Percentiles rank a stretch among this genome's conserved stretches.
These are phyloP conservation scores for Raphanus hybrid DNA, from an alignment of 441 rosid genomes.

Conservation along the genomic window DNA sequence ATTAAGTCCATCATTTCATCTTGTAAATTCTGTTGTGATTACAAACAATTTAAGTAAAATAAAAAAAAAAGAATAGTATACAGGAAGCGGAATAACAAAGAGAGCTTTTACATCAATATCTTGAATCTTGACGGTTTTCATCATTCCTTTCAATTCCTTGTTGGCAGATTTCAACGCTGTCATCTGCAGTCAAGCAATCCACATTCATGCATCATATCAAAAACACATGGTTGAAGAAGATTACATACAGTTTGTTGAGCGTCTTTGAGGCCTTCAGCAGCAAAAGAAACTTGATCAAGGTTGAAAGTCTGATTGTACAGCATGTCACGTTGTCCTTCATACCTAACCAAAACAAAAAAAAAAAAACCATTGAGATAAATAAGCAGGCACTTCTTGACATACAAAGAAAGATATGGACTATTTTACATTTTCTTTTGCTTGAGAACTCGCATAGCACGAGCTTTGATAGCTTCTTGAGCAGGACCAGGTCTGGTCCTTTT, in stretches of 20 bases:
- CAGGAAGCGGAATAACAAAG: too few species aligned
- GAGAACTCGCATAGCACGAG: conserved; percentile 93
- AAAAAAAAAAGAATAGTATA: too few species aligned
- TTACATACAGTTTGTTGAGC: conserved; percentile 92
- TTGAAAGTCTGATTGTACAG: conserved; percentile 93
- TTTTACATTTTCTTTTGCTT: conserved; percentile 79
- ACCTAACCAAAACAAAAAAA: conserved; percentile 50
- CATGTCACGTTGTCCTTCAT: conserved; percentile 98
- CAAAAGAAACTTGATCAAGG: conserved; percentile 98
- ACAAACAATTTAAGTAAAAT: conserved; percentile 2
- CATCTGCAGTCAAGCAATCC: conserved; percentile 56
- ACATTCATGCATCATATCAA: background rate
- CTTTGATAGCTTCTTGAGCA: conserved; percentile 49
- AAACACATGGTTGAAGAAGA: background rate
- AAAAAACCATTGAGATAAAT: background rate
- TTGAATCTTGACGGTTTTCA: conserved; percentile 93
- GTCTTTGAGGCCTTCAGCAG: conserved; percentile 95
- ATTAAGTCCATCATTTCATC: conserved; percentile 98
- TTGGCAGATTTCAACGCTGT: conserved; percentile 87
- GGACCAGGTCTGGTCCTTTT: background rate
- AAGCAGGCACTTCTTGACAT: too few species aligned
- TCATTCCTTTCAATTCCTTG: conserved; percentile 93
- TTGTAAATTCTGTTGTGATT: conserved; percentile 74
- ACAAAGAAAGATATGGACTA: too few species aligned
- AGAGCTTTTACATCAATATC: conserved; percentile 55